Percentiles rank a stretch among this genome's conserved stretches.
Conservation (phyloP, 2,329 filamentous ascomycete genomes). For the Alternaria alternata region DNA sequence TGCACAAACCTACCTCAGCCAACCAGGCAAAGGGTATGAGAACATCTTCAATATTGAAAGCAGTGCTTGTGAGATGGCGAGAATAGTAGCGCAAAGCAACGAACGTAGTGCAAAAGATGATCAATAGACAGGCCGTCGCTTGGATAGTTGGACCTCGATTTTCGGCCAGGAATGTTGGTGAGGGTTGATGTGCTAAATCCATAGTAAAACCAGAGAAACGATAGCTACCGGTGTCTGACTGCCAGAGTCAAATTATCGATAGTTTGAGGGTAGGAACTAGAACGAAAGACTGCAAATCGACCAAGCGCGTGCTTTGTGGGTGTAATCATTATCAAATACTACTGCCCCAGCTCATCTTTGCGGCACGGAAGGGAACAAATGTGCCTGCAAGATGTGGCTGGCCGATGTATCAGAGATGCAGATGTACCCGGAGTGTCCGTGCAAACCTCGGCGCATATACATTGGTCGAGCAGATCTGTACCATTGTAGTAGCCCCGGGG, state of each 20-base stretch:
- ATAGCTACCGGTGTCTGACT: slow-evolving; percentile 13
- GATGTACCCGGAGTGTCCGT: slow-evolving; percentile 1
- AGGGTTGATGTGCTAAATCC: not conserved
- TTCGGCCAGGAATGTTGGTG: slow-evolving; percentile 24
- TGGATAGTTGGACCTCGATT: slow-evolving; percentile 25
- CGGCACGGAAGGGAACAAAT: not conserved
- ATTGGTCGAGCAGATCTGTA: slow-evolving; percentile 5
- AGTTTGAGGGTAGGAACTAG: slow-evolving; percentile 8
- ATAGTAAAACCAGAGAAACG: not conserved
- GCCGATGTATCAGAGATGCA: not conserved
- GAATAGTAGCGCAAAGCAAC: slow-evolving; percentile 34
- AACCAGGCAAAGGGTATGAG: slow-evolving; percentile 36
- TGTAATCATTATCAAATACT: slow-evolving; percentile 10
- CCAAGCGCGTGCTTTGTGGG: not conserved
- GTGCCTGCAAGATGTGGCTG: not conserved
- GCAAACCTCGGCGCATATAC: slow-evolving; percentile 5
- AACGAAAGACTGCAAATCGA: slow-evolving; percentile 1
- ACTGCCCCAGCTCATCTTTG: slow-evolving; percentile 5
- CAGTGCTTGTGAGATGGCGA: slow-evolving; percentile 26
- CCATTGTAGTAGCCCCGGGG: not conserved
- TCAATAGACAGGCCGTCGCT: slow-evolving; percentile 27
- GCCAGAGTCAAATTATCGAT: slow-evolving; percentile 16
- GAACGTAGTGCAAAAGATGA: slow-evolving; percentile 29
- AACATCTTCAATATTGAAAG: slow-evolving; percentile 29
- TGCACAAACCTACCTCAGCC: slow-evolving; percentile 29